Evolutionary conservation across 2,329 filamentous ascomycete species (phyloP), one percentile per base, ranked within the genome.

Genomic region (Tolypocladium amazonense): DNA sequence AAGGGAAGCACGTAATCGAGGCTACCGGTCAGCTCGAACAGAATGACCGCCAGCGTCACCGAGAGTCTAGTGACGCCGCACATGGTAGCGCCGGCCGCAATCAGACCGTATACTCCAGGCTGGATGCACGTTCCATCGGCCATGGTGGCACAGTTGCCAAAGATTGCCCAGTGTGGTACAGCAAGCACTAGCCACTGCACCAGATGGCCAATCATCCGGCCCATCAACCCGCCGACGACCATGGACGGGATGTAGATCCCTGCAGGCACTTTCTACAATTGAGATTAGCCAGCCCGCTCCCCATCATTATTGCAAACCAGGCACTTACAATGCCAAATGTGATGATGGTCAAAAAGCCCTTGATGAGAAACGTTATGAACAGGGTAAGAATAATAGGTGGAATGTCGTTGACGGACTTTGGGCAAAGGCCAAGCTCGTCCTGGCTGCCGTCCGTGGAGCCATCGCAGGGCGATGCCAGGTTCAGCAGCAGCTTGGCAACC

Each of bases 221-320:
- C 93, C 77, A 96, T 87, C 23, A 99, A 78, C 68, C 94, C 94
- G 64, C 94, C 94, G 23, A 97, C 91, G 35, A 97, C 94, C 94
- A 99, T 99, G 67, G 93, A 97, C 3, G 94, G 94, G 1, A 99
- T 92, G 67, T 99, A 99, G 66, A 99, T 97, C 63, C 94, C 94
- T 1, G 93, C 92, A 12, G 94, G 94, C 0, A 97, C 87, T 80
- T 97, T 97, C 80, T 84, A 15, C 1, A 23, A 25, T 20, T 2
- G 6, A 45, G n/a, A 60, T 71, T 56, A 70, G 68, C 27, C 20
- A 7, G 11, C 3, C n/a, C 30, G 20, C 12, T 50, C n/a, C n/a
- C 50, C 43, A 1, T 1, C 6, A 18, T 6, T 45, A 18, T n/a
- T 20, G 3, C 20, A 9, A 52, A 25, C 25, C 14, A 11, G 20